These are phyloP conservation scores for Neurospora sp. DNA, from an alignment of 495 filamentous ascomycete species.

Conservation along the genomic window DNA sequence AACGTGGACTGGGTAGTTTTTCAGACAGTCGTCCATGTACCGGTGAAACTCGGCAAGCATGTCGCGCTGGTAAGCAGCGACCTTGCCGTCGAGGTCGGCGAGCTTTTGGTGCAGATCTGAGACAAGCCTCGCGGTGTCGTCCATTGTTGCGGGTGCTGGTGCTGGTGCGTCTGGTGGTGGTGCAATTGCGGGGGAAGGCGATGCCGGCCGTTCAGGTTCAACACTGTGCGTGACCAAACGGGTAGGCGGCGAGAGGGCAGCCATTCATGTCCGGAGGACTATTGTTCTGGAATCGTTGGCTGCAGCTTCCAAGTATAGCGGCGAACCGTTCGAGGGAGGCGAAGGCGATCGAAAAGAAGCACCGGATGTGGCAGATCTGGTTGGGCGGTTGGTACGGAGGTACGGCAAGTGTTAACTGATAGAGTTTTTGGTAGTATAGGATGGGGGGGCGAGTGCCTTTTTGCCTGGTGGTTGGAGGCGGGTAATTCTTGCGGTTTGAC, in stretches of 20 bases:
- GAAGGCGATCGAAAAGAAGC: not conserved
- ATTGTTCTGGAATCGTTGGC: not conserved
- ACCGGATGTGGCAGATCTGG: not conserved
- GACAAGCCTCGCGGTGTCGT: slow-evolving; percentile 37
- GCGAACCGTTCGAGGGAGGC: not conserved
- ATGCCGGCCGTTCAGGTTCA: slow-evolving; percentile 1
- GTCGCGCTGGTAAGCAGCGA: slow-evolving; percentile 39
- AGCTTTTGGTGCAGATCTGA: slow-evolving; percentile 42
- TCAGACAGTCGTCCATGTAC: slow-evolving; percentile 37
- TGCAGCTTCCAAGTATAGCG: not conserved
- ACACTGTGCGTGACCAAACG: slow-evolving; percentile 15
- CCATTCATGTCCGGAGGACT: slow-evolving; percentile 7
- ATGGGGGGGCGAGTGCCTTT: not conserved
- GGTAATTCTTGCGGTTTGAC: not conserved
- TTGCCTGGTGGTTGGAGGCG: not conserved
- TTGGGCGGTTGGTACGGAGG: not conserved
- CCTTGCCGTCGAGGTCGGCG: slow-evolving; percentile 38
- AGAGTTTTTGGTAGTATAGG: not conserved
- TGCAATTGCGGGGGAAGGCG: not conserved
- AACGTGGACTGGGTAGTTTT: slow-evolving; percentile 33
- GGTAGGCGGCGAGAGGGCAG: slow-evolving; percentile 7
- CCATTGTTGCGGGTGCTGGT: slow-evolving; percentile 25
- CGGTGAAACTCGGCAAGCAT: slow-evolving; percentile 39
- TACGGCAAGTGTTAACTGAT: not conserved
- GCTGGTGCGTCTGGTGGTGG: not conserved